Base-by-base conservation (phyloP, 257 asterid genomes). In the Linderniella brevidens region DNA sequence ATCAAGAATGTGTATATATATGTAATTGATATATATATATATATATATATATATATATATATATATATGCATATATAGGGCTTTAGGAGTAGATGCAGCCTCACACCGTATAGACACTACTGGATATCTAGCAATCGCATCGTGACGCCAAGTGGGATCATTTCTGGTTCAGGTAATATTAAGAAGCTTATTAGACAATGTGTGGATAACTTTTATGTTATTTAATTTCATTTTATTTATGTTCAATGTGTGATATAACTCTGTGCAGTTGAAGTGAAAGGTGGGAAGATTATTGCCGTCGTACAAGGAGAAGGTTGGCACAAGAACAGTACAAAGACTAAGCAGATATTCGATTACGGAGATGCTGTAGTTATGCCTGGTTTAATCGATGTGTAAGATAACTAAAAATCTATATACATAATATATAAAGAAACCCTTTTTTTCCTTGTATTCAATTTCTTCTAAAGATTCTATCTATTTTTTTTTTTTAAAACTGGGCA, bases 301-400 rank as follows among this genome's bases (percentile, higher is more conserved):
- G 76, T 76, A 43, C 78, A 76, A 63, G 92, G 80, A 68, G 84
- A 80, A 55, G 68, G 62, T 17, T 78, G 88, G 93, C 71, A 62
- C 54, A 64, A 49, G 46, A 68, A 55, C 49, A n/a, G n/a, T n/a
- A 52, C 67, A 36, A 46, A 66, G 74, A 59, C 62, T 56, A 64
- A 29, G 58, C 77, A 75, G 43, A 67, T 78, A 35, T 16, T 78
- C 54, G 78, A 87, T 55, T 83, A 79, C 55, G 83, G 82, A 48
- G 75, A 83, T 49, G 88, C 95, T 42, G 92, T 80, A 47, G 69
- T 87, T 52, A 87, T 87, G 88, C 97, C 97, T 19, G 97, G 97
- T 37, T 68, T 87, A 63, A 58, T 87, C 39, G 97, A 87, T 44
- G 95, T 80, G 97, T 87, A 76, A 74, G 95, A 46, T 46, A 10